Percentiles rank a stretch among this genome's conserved stretches.
These are phyloP conservation scores for Talaromyces liani DNA, from an alignment of 495 filamentous ascomycete species.

Conservation along the genomic window DNA sequence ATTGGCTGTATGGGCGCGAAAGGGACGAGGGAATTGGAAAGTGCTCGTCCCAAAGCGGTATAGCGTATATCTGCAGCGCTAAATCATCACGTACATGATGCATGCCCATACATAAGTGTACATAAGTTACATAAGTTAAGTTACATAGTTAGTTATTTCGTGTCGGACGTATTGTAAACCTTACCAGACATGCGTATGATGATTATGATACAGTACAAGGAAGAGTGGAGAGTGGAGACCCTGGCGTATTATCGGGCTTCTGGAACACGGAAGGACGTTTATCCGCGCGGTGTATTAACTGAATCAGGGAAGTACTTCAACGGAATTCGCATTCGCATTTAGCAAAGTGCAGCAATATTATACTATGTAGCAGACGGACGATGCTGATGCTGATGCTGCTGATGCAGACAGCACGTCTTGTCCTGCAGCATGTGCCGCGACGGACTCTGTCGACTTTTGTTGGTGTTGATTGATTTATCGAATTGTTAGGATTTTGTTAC, in stretches of 20 bases:
- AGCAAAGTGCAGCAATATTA: neutral
- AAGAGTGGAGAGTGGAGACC: neutral
- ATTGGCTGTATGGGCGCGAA: neutral
- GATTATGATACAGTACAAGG: no score
- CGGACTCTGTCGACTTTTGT: neutral
- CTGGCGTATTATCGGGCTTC: neutral
- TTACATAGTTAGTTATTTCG: no score
- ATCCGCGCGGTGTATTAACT: neutral
- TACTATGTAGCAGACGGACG: neutral
- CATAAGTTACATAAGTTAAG: neutral
- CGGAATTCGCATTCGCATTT: neutral
- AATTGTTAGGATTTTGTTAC: neutral
- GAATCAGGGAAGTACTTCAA: neutral
- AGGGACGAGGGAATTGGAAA: neutral
- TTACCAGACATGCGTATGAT: no score
- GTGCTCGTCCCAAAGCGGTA: neutral
- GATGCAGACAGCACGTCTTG: neutral
- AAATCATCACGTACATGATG: neutral
- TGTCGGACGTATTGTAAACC: neutral
- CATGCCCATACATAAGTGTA: neutral
- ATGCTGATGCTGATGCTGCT: neutral
- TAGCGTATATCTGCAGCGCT: neutral
- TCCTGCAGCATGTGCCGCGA: neutral
- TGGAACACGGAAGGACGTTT: neutral
- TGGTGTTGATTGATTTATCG: neutral